Base-by-base conservation (phyloP, 2,329 filamentous ascomycete genomes). In the Colletotrichum truncatum region DNA sequence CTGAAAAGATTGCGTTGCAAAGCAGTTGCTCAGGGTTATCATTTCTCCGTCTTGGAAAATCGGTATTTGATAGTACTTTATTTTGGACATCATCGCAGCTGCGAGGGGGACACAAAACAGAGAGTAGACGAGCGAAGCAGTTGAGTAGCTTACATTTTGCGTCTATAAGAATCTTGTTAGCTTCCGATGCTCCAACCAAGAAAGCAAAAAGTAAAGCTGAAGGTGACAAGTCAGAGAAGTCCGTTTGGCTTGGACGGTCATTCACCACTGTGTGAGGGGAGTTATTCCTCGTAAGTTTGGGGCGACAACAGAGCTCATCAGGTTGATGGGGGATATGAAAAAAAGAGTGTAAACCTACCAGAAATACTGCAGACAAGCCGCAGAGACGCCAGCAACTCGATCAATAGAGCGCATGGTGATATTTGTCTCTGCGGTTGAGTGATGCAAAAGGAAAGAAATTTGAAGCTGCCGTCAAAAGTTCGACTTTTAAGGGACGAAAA, bases 161-260 rank as follows among this genome's bases (percentile, higher is more conserved):
- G 43, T 54, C 56, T 46, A 34, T 32, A 18, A 14, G 21, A 52
- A n/a, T 43, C n/a, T 18, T 14, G 57, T 65, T 56, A 65, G 62
- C 57, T 30, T 26, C 18, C 26, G 14, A 10, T 51, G 2, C 2
- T n/a, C 11, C 32, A 30, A 12, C 12, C 5, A 16, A 28, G 12
- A 23, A 21, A 21, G 7, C 11, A 8, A 28, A 11, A 16, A 45
- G 11, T 18, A 45, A 8, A 12, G 23, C 28, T 62, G n/a, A 30
- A 30, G 57, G 55, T 67, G 59, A 61, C 68, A 68, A 53, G 76
- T 85, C 82, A 85, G 82, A 75, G 70, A 75, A 73, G 82, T 86
- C 84, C 83, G 78, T 85, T 86, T 87, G 84, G 84, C 81, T 78
- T 79, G 82, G 84, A 86, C 84, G 80, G 84, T 84, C 80, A 78